phyloP scores from a whole-genome alignment of 73 alveolate genomes.

The Uronychia binucleata region DNA sequence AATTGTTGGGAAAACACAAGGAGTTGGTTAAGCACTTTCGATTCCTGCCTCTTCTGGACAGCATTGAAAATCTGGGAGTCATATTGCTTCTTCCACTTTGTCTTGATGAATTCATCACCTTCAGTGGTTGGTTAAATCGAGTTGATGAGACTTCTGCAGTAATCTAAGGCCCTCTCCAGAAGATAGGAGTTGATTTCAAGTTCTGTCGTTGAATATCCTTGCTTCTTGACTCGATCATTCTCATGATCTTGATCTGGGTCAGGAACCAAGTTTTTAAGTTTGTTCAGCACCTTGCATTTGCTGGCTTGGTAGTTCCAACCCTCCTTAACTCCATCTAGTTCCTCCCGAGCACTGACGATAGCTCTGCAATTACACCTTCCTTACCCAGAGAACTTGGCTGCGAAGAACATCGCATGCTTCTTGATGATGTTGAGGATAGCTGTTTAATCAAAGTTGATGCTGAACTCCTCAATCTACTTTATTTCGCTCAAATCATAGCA shows the following conservation, averaged over 20 bases:
- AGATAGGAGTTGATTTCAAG: not conserved
- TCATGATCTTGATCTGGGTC: no score
- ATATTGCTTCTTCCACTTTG: not conserved
- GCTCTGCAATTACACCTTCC: no score
- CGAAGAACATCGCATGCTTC: not conserved
- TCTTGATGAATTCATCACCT: not conserved
- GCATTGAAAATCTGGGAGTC: not conserved
- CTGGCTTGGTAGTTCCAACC: no score
- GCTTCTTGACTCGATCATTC: no score
- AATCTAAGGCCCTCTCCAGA: not conserved
- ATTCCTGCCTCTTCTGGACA: not conserved
- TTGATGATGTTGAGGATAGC: conserved; percentile 34
- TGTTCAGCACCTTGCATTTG: no score
- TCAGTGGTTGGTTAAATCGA: not conserved
- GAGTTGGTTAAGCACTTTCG: not conserved
- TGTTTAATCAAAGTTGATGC: conserved; percentile 24
- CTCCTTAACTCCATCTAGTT: no score
- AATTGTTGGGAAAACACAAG: not conserved
- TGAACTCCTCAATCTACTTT: conserved; percentile 19
- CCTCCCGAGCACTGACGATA: no score
- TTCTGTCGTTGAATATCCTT: not conserved
- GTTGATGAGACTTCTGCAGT: not conserved
- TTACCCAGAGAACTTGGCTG: not conserved
- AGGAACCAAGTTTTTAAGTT: no score
- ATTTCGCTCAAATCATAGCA: conserved; percentile 54